phyloP scores from a whole-genome alignment of 2,329 filamentous ascomycete genomes.

The Talaromyces atroroseus region DNA sequence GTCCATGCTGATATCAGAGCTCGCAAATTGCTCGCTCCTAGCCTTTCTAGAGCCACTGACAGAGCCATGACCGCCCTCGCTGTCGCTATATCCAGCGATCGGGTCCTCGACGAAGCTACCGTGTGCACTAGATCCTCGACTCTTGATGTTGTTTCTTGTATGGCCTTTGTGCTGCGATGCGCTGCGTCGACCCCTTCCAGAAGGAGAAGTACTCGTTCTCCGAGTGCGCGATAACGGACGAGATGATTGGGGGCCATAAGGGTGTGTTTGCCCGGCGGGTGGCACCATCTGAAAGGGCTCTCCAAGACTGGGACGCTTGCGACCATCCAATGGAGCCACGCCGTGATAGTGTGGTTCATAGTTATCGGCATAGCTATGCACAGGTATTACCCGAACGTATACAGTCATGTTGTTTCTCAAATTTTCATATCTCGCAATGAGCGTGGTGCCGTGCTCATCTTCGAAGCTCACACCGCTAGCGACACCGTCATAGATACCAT shows the following conservation, averaged over 20 bases:
- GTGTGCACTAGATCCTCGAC: conserved; percentile 56
- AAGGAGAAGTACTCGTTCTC: conserved; percentile 73
- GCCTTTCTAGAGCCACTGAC: conserved; percentile 65
- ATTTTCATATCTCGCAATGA: conserved; percentile 96
- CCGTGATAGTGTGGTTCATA: conserved; percentile 42
- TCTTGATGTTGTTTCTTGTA: conserved; percentile 63
- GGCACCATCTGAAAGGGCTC: conserved; percentile 61
- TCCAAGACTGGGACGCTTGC: conserved; percentile 55
- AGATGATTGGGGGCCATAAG: conserved; percentile 57
- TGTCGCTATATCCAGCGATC: conserved; percentile 75
- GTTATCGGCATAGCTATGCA: conserved; percentile 48
- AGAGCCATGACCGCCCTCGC: conserved; percentile 72
- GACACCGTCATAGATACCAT: conserved; percentile 80
- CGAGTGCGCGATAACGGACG: conserved; percentile 66
- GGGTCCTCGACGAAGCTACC: conserved; percentile 63
- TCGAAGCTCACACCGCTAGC: conserved; percentile 90
- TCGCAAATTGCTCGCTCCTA: conserved; percentile 79
- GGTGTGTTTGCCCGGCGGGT: conserved; percentile 45
- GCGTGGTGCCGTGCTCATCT: conserved; percentile 77
- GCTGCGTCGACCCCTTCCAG: conserved; percentile 68
- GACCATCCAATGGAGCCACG: conserved; percentile 47
- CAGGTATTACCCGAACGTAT: conserved; percentile 75
- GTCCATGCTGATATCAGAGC: conserved; percentile 94
- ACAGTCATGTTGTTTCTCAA: conserved; percentile 88
- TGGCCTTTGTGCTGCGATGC: conserved; percentile 69